These are phyloP conservation scores for Rhizopus delemar DNA, from an alignment of 371 early-diverging fungal species.

Conservation along the genomic window DNA sequence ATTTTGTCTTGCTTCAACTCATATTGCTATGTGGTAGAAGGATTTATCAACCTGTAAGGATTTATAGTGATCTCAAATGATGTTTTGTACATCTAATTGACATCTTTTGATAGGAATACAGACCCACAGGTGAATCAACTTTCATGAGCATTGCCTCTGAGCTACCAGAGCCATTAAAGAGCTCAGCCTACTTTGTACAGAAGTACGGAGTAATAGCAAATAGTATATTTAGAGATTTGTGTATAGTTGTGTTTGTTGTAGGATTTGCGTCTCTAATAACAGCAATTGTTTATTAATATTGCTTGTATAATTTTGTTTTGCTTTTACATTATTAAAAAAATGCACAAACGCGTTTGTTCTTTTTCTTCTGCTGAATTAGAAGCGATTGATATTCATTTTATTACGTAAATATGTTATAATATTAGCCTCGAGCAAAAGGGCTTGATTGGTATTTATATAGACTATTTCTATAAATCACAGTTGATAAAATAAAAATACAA, in stretches of 20 bases:
- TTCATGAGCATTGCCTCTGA: slow-evolving; percentile 14
- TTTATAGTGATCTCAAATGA: background rate
- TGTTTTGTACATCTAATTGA: too few relatives aligned
- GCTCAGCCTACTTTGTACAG: slow-evolving; percentile 15
- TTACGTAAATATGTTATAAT: too few relatives aligned
- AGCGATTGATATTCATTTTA: too few relatives aligned
- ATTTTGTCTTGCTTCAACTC: slow-evolving; percentile 60
- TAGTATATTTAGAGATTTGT: slow-evolving; percentile 19
- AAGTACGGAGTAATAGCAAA: slow-evolving; percentile 17
- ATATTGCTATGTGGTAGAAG: slow-evolving; percentile 52
- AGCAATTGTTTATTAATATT: background rate
- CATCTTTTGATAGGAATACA: slow-evolving; percentile 9
- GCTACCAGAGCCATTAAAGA: slow-evolving; percentile 11
- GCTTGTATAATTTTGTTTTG: background rate
- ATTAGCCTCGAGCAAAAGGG: too few relatives aligned
- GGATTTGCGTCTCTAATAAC: slow-evolving; percentile 13
- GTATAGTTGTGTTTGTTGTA: slow-evolving; percentile 23
- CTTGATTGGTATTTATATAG: slow-evolving; percentile 18
- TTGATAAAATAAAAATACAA: slow-evolving; percentile 24
- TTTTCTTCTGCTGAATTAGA: too few relatives aligned
- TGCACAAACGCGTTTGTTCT: background rate
- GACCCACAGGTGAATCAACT: slow-evolving; percentile 11
- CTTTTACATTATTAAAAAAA: too few relatives aligned
- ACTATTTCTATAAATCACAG: slow-evolving; percentile 36
- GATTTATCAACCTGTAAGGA: slow-evolving; percentile 50